Evolutionary conservation across 2,329 filamentous ascomycete species (phyloP).

Genomic region (Pseudocercospora pini-densiflorae): DNA sequence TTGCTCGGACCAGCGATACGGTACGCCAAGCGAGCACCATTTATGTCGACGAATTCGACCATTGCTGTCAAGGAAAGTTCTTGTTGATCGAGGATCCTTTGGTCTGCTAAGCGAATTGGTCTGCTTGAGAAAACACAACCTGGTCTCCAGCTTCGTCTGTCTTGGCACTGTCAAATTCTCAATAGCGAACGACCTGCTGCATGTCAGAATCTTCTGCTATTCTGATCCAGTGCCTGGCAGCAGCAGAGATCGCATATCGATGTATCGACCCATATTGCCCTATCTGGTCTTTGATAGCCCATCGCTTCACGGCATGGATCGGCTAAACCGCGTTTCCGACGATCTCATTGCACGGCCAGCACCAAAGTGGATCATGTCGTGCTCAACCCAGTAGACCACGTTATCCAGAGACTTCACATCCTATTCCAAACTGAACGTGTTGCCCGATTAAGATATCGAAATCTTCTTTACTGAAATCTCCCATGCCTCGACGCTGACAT

Average conservation of each 20-base stretch:
- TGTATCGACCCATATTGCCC: neutral
- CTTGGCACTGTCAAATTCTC: too few species aligned
- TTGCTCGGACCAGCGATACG: neutral
- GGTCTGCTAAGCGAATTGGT: too few species aligned
- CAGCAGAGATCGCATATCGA: neutral
- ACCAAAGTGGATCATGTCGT: conserved; percentile 4
- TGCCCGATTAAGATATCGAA: neutral
- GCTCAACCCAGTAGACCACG: neutral
- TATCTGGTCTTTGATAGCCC: neutral
- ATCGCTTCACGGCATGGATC: neutral
- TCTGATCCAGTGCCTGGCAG: too few species aligned
- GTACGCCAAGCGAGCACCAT: neutral
- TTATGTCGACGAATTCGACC: neutral
- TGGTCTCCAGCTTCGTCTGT: too few species aligned
- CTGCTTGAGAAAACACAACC: too few species aligned
- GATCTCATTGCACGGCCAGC: neutral
- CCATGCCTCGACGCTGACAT: neutral
- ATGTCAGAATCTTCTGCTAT: too few species aligned
- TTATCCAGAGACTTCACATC: neutral
- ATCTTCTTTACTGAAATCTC: neutral
- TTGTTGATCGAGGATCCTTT: too few species aligned
- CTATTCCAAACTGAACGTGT: neutral
- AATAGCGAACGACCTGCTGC: too few species aligned
- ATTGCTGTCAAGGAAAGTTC: neutral
- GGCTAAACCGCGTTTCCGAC: neutral